Conservation (phyloP, 2,329 filamentous ascomycete species). For the Graphilbum sp. region DNA sequence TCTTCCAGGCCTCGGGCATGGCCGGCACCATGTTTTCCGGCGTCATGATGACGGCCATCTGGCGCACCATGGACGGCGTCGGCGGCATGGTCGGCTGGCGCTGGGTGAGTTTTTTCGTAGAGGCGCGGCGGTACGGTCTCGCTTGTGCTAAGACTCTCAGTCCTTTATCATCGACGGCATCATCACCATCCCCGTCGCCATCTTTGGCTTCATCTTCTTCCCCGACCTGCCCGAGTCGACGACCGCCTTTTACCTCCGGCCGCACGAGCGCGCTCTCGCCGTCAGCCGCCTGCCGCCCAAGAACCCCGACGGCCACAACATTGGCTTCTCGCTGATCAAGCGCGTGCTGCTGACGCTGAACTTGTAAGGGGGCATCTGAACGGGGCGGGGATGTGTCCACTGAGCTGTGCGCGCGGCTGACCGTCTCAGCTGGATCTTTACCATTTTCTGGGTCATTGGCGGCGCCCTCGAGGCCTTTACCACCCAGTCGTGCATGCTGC, state of each 20-base stretch:
- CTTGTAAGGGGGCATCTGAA: too few species aligned
- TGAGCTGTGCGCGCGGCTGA: too few species aligned
- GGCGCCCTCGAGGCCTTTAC: slow-evolving; percentile 57
- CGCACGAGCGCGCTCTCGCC: slow-evolving; percentile 18
- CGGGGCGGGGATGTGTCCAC: too few species aligned
- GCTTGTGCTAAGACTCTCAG: not conserved
- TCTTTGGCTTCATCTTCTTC: slow-evolving; percentile 36
- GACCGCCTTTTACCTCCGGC: slow-evolving; percentile 29
- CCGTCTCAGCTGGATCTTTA: slow-evolving; percentile 35
- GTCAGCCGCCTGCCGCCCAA: slow-evolving; percentile 19
- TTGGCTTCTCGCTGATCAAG: not conserved
- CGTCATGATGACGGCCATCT: slow-evolving; percentile 39
- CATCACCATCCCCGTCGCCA: slow-evolving; percentile 36
- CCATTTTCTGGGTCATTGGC: slow-evolving; percentile 50
- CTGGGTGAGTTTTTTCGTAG: slow-evolving; percentile 17
- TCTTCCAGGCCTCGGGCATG: slow-evolving; percentile 42
- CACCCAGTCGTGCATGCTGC: slow-evolving; percentile 38
- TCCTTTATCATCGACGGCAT: slow-evolving; percentile 31
- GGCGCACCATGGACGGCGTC: slow-evolving; percentile 26
- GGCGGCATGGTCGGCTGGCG: slow-evolving; percentile 36
- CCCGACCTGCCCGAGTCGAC: slow-evolving; percentile 33
- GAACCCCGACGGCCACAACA: slow-evolving; percentile 5
- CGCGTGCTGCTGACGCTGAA: not conserved
- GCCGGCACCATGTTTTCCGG: slow-evolving; percentile 45
- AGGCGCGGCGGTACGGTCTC: not conserved